phyloP scores from a whole-genome alignment of 257 asterid genomes.

The Vinca minor region DNA sequence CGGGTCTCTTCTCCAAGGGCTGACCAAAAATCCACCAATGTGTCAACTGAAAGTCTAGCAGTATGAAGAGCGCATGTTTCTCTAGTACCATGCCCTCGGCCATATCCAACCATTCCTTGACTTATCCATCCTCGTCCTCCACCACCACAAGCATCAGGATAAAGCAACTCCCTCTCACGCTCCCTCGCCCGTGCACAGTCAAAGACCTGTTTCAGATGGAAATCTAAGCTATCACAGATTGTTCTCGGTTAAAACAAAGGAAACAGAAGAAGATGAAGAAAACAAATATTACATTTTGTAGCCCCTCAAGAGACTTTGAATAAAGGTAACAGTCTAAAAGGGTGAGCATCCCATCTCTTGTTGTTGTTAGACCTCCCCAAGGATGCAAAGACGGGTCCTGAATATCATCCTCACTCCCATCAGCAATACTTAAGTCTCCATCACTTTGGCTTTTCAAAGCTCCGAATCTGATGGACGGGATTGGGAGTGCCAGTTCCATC shows the following conservation, averaged over 20 bases:
- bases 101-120: slow-evolving; percentile 77
- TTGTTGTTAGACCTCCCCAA: slow-evolving; percentile 91
- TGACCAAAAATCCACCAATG: slow-evolving; percentile 97
- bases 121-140: slow-evolving; percentile 99
- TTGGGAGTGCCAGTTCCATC: slow-evolving; percentile 41
- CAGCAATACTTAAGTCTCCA: slow-evolving; percentile 27
- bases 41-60: slow-evolving; percentile 90
- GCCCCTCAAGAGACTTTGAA: slow-evolving; percentile 70
- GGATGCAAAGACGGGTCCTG: slow-evolving; percentile 91
- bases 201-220: slow-evolving; percentile 57
- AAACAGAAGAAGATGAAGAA: slow-evolving; percentile 3
- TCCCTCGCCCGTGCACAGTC: slow-evolving; percentile 94
- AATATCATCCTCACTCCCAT: slow-evolving; percentile 55
- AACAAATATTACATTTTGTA: slow-evolving; percentile 61
- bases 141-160: slow-evolving; percentile 99
- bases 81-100: slow-evolving; percentile 85
- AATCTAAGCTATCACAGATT: slow-evolving; percentile 18
- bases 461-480: slow-evolving; percentile 26
- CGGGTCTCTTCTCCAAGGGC: slow-evolving; percentile 97
- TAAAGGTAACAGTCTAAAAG: slow-evolving; percentile 73
- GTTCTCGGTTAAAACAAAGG: neutral
- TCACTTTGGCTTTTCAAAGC: slow-evolving; percentile 36
- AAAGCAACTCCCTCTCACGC: slow-evolving; percentile 83
- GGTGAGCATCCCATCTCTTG: slow-evolving; percentile 79
- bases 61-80: slow-evolving; percentile 99